Evolutionary conservation across 352 stramenopile genomes (phyloP).

Genomic region (Phytophthora fragariae): DNA sequence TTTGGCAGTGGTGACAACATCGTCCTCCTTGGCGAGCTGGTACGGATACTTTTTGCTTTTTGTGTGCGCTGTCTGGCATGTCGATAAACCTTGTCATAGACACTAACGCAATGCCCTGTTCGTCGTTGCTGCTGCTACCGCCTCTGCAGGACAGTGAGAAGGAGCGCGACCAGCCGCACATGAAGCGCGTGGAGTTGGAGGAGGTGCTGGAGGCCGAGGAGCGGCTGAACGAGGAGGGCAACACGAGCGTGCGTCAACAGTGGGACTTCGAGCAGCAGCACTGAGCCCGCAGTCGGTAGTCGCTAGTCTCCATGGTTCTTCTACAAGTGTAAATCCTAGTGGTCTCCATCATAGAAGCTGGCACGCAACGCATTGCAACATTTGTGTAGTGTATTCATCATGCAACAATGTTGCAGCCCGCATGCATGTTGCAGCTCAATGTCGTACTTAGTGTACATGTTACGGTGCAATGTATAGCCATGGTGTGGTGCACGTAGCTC

Average conservation of each 20-base stretch:
- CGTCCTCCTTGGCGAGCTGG: conserved; percentile 85
- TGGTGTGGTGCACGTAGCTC: background rate
- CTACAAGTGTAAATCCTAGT: conserved; percentile 22
- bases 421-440: too few species aligned
- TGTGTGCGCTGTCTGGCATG: background rate
- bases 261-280: conserved; percentile 85
- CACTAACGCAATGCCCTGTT: conserved; percentile 4
- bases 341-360: conserved; percentile 27
- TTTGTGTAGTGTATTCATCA: background rate
- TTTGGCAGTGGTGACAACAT: conserved; percentile 82
- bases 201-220: conserved; percentile 87
- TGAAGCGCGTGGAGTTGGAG: conserved; percentile 81
- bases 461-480: too few species aligned
- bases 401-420: background rate
- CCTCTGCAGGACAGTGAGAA: conserved; percentile 77
- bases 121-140: background rate
- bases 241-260: conserved; percentile 77
- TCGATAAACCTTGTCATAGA: background rate
- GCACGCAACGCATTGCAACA: conserved; percentile 11
- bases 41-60: conserved; percentile 33
- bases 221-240: conserved; percentile 66
- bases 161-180: conserved; percentile 82
- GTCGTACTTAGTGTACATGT: too few species aligned
- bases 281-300: conserved; percentile 7
- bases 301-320: conserved; percentile 2